Evolutionary conservation across 768 basidiomycete species (phyloP).

Genomic region (Lactifluus echinatus): DNA sequence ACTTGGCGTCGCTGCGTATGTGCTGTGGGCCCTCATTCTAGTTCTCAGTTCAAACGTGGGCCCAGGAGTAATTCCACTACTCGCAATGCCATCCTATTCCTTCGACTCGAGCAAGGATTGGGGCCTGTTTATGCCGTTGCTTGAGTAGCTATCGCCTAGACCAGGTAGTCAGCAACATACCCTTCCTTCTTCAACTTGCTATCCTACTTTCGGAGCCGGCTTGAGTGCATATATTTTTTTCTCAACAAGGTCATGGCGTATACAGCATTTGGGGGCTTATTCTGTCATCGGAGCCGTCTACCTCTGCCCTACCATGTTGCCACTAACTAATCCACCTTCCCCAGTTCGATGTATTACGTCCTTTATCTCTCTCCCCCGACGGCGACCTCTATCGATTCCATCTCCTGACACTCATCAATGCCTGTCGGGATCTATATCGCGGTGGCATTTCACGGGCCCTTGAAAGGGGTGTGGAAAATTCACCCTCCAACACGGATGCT

Average conservation of each 20-base stretch:
- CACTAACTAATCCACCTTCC: constrained; percentile 8
- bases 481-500: not conserved
- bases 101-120: constrained; percentile 12
- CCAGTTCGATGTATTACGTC: not conserved
- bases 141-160: not conserved
- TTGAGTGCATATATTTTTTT: constrained; percentile 9
- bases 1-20: not conserved
- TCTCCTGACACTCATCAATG: constrained; percentile 2
- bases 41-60: constrained; percentile 12
- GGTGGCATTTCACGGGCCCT: constrained; percentile 7
- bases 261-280: not conserved
- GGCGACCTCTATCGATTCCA: not conserved
- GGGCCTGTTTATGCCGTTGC: constrained; percentile 13
- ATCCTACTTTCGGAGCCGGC: constrained; percentile 16
- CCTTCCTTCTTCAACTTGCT: constrained; percentile 14
- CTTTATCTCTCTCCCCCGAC: not conserved
- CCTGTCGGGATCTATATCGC: constrained; percentile 4
- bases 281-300: not conserved
- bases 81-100: constrained; percentile 7
- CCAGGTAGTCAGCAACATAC: constrained; percentile 3
- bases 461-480: not conserved
- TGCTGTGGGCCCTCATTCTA: constrained; percentile 14
- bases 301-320: constrained; percentile 6
- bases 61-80: constrained; percentile 1
- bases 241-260: constrained; percentile 11